Conservation (phyloP, 805 yeast species). For the Candida lessepsii region DNA sequence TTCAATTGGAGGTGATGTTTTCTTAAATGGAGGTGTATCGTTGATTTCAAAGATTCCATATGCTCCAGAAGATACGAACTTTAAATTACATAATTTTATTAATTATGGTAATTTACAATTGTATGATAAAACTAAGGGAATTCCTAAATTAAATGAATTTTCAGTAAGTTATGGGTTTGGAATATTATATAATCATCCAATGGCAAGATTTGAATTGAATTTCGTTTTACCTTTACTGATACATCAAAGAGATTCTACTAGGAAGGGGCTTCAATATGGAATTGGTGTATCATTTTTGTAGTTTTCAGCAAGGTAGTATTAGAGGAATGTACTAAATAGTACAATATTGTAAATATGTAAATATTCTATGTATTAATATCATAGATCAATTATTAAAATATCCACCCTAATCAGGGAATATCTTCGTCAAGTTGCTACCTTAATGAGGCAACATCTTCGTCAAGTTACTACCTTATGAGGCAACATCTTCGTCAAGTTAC, state of each 20-base stretch:
- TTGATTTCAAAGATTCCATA: slow-evolving; percentile 44
- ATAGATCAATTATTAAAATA: neutral
- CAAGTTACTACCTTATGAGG: too few relatives aligned
- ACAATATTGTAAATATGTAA: slow-evolving; percentile 3
- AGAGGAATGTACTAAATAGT: neutral
- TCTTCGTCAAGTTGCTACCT: too few relatives aligned
- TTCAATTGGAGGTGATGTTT: slow-evolving; percentile 53
- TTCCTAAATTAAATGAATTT: slow-evolving; percentile 15
- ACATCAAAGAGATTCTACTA: slow-evolving; percentile 43
- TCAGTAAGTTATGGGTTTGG: slow-evolving; percentile 49
- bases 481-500: too few relatives aligned
- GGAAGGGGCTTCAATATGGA: slow-evolving; percentile 60
- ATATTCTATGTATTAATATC: too few relatives aligned
- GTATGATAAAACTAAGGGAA: slow-evolving; percentile 1
- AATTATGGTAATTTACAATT: slow-evolving; percentile 44
- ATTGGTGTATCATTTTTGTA: slow-evolving; percentile 58
- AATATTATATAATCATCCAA: slow-evolving; percentile 52
- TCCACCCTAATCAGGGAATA: too few relatives aligned
- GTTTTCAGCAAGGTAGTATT: too few relatives aligned
- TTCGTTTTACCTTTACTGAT: slow-evolving; percentile 49
- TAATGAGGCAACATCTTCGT: too few relatives aligned
- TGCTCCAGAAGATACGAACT: slow-evolving; percentile 40
- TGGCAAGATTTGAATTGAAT: slow-evolving; percentile 58
- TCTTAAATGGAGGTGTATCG: slow-evolving; percentile 46
- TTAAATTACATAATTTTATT: slow-evolving; percentile 48